Conservation (phyloP, 257 asterid genomes). For the Catharanthus roseus region DNA sequence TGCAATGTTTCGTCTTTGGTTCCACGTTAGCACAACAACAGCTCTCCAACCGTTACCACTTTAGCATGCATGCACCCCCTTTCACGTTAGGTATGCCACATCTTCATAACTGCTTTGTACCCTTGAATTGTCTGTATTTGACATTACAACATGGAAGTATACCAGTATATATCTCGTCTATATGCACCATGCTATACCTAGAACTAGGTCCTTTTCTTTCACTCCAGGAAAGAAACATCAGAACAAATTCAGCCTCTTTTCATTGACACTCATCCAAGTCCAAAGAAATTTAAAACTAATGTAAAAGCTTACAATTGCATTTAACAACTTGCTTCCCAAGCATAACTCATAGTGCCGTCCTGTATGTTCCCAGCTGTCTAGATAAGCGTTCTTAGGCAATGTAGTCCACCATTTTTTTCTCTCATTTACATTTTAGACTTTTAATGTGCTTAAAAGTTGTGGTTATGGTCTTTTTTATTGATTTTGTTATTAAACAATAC, state of each 20-base stretch:
- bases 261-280: too few species aligned
- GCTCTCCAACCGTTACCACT: background rate
- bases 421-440: background rate
- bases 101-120: background rate
- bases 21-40: background rate
- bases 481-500: constrained; percentile 15
- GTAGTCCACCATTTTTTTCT: too few species aligned
- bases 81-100: constrained; percentile 2
- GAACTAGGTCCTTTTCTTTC: background rate
- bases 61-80: background rate
- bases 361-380: too few species aligned
- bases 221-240: background rate
- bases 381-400: too few species aligned
- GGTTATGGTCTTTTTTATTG: constrained; percentile 1
- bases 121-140: background rate
- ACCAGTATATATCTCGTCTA: background rate
- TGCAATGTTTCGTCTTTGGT: background rate
- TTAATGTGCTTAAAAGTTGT: background rate
- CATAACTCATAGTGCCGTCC: too few species aligned
- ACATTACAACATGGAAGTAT: background rate
- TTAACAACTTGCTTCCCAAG: too few species aligned
- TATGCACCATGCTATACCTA: background rate
- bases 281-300: too few species aligned
- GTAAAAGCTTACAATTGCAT: too few species aligned
- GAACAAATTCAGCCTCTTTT: background rate